Evolutionary conservation across 140 eudicot genomes (phyloP).

Genomic region (Cichorium intybus): DNA sequence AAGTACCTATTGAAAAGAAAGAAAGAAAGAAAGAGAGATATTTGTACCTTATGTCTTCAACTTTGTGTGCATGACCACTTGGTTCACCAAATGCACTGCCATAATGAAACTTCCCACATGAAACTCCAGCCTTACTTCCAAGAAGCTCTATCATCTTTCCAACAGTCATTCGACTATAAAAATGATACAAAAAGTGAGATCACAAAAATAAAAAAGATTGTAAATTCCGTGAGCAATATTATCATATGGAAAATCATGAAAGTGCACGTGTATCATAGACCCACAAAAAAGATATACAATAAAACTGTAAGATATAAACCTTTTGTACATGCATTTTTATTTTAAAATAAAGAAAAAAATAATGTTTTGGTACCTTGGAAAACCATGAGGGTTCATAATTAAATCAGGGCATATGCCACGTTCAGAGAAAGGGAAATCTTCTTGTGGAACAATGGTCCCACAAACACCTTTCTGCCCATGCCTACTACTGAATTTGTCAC

Average conservation of each 20-base stretch:
- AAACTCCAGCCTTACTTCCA: constrained; percentile 97
- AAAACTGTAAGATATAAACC: too few species aligned
- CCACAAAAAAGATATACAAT: background rate
- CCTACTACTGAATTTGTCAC: constrained; percentile 96
- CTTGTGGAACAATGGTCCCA: constrained; percentile 94
- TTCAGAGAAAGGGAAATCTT: constrained; percentile 95
- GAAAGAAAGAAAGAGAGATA: background rate
- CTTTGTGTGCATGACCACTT: constrained; percentile 96
- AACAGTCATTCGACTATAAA: constrained; percentile 91
- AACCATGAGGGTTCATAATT: constrained; percentile 99
- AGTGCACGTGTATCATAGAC: background rate
- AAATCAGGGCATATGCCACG: constrained; percentile 98
- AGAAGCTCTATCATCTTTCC: constrained; percentile 99
- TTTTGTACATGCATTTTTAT: constrained; percentile 1
- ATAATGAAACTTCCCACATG: constrained; percentile 87
- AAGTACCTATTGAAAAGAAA: background rate
- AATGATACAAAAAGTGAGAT: background rate
- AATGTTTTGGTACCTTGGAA: constrained; percentile 65
- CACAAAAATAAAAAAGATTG: background rate
- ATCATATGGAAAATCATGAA: background rate
- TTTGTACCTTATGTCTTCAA: constrained; percentile 73
- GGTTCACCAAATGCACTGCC: constrained; percentile 99
- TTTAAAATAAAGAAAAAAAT: constrained; percentile 6
- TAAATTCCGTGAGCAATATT: background rate
- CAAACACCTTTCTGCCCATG: constrained; percentile 99